Percentiles rank a stretch among this genome's conserved stretches.
Evolutionary conservation across 163 green algal species (phyloP).

Genomic region (Scenedesmus sp.): DNA sequence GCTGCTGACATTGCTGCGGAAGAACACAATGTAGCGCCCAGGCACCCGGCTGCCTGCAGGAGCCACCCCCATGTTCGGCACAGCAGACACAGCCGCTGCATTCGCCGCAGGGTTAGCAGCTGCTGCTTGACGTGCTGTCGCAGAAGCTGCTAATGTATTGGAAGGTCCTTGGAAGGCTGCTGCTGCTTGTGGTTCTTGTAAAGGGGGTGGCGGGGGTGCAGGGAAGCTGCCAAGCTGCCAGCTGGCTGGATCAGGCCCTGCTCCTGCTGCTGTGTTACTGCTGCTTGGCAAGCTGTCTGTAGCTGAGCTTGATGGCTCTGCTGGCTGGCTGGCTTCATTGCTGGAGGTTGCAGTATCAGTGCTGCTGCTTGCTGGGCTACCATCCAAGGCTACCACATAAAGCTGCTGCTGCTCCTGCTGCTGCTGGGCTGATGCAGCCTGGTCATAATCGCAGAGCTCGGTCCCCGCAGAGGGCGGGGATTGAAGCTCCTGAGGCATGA

Average conservation of each 20-base stretch:
- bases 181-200: slow-evolving; percentile 5
- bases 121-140: not conserved
- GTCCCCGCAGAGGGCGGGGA: not conserved
- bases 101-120: slow-evolving; percentile 30
- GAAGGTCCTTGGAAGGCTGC: not conserved
- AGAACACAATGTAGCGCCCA: slow-evolving; percentile 46
- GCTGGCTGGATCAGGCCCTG: not conserved
- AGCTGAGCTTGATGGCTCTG: not conserved
- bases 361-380: not conserved
- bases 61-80: not conserved
- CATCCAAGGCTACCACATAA: not conserved
- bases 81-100: not conserved
- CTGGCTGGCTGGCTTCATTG: not conserved
- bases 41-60: slow-evolving; percentile 2
- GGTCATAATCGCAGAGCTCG: not conserved
- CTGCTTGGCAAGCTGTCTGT: not conserved
- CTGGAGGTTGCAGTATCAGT: not conserved
- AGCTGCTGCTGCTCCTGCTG: not conserved
- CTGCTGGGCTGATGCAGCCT: not conserved
- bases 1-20: slow-evolving; percentile 9
- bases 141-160: not conserved
- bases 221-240: not conserved
- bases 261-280: not conserved
- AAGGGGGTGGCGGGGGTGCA: not conserved
- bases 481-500: not conserved